phyloP scores from a whole-genome alignment of 139 green algal genomes.

The Microglena sp. region DNA sequence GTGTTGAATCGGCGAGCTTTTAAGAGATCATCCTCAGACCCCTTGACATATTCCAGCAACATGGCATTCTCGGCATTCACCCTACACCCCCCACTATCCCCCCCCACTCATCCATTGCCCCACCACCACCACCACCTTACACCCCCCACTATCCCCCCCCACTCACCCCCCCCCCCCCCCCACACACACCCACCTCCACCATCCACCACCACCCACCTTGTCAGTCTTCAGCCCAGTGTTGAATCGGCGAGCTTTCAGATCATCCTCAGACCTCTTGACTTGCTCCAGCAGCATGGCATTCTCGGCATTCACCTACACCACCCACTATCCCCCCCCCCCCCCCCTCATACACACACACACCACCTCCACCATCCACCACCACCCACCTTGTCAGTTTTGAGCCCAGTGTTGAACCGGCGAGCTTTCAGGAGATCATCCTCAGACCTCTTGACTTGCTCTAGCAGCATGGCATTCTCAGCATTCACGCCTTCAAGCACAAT shows the following conservation, averaged over 20 bases:
- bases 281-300: conserved; percentile 36
- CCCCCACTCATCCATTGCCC: too few species aligned
- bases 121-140: too few species aligned
- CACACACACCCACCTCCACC: not conserved
- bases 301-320: not conserved
- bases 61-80: conserved; percentile 56
- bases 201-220: conserved; percentile 6
- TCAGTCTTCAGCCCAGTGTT: conserved; percentile 20
- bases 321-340: not conserved
- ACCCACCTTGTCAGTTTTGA: conserved; percentile 19
- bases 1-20: conserved; percentile 27
- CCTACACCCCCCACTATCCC: too few species aligned
- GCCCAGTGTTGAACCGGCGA: conserved; percentile 16
- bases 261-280: conserved; percentile 63
- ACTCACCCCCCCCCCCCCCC: not conserved
- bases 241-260: conserved; percentile 29
- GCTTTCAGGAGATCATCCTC: conserved; percentile 60
- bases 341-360: too few species aligned
- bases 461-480: conserved; percentile 58
- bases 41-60: conserved; percentile 60
- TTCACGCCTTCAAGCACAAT: conserved; percentile 43
- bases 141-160: too few species aligned
- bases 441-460: conserved; percentile 56
- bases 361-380: not conserved
- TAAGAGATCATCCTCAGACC: conserved; percentile 58